Conservation (phyloP, 371 early-diverging fungal genomes). For the Mucor mucedo region DNA sequence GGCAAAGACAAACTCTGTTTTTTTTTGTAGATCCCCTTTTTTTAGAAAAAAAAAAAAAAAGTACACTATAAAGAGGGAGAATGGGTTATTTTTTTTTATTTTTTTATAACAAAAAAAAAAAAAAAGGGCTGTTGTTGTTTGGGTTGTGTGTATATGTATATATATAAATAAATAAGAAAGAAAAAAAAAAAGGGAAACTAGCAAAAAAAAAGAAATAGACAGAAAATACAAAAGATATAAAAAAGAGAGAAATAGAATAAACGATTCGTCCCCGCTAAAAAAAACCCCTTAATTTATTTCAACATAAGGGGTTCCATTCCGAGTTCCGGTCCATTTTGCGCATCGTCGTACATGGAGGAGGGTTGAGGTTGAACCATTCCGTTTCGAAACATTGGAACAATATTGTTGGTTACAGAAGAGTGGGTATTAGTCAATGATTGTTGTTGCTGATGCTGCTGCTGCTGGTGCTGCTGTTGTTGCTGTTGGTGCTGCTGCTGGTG, state of each 20-base stretch:
- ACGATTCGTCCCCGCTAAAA: neutral
- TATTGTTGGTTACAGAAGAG: constrained; percentile 11
- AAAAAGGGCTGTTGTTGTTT: neutral
- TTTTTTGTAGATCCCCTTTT: too few relatives aligned
- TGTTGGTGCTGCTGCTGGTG: too few relatives aligned
- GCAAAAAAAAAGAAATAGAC: neutral
- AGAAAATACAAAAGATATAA: too few relatives aligned
- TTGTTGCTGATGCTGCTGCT: constrained; percentile 24
- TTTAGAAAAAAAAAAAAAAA: too few relatives aligned
- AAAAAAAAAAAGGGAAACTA: neutral
- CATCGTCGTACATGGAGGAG: constrained; percentile 34
- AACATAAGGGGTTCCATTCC: constrained; percentile 39
- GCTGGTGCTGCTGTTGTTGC: too few relatives aligned
- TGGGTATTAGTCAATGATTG: constrained; percentile 35
- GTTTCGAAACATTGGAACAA: constrained; percentile 30
- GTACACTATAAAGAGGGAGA: too few relatives aligned
- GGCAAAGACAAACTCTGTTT: too few relatives aligned
- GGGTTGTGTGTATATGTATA: too few relatives aligned
- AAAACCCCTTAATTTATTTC: constrained; percentile 22
- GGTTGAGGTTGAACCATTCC: constrained; percentile 29
- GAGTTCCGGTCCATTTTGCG: constrained; percentile 29
- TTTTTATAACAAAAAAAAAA: neutral
- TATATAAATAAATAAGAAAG: neutral
- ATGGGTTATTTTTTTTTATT: too few relatives aligned
- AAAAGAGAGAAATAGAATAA: neutral